Evolutionary conservation across 2,329 filamentous ascomycete species (phyloP), one percentile per base, ranked within the genome.

Genomic region (Penicillium griseofulvum): DNA sequence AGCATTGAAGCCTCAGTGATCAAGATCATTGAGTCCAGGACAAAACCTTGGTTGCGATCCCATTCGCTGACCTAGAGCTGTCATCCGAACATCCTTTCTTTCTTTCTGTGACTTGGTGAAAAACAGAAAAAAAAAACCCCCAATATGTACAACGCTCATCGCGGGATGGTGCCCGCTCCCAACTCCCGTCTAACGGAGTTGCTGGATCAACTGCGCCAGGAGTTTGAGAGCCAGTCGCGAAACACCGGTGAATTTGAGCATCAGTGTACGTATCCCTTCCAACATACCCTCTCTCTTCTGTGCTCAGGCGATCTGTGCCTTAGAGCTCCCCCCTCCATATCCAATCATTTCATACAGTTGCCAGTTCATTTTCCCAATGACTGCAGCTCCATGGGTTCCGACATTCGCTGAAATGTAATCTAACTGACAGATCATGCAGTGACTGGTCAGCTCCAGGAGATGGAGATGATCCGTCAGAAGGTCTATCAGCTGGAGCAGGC

Each of bases 401-500:
- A 65, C 50, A 41, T 55, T 59, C 56, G 55, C 49, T 63, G 56
- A 64, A 65, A 47, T 55, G 53, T 64, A 65, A 49, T 60, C 60
- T 65, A 63, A 65, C 68, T 67, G 64, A 68, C 62, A 63, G 60
- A 56, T 56, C 52, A 54, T 66, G 64, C 74, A 97, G 94, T 97
- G 71, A 87, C 90, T 55, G 85, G 87, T 47, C 94, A 99, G 74
- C 88, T 97, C 62, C 88, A 93, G 69, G 94, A 99, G 77, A 94
- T 97, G 83, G 90, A 96, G 72, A 84, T 96, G 69, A 91, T 99
- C 47, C 84, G 92, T 60, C 88, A 92, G 71, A 97, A 96, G 76
- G 90, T 99, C 57, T 97, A 91, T 70, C 85, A 90, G 66, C 86
- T 99, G 74, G 94, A 99, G 74, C 91, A 95, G 72, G 85, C 87